Conservation (phyloP, 2,329 filamentous ascomycete genomes). For the Colletotrichum trifolii region DNA sequence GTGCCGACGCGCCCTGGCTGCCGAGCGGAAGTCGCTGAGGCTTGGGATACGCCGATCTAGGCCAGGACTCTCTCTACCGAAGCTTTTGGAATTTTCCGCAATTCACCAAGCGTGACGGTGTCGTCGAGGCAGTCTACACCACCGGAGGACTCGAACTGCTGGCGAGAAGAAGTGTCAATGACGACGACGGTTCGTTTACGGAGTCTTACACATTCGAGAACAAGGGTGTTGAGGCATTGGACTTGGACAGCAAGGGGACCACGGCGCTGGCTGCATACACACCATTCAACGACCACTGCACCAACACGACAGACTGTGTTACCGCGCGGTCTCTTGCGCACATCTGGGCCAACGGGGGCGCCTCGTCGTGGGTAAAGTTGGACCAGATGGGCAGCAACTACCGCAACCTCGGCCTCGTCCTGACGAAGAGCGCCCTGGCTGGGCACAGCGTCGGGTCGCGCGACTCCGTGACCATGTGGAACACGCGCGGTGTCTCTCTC, state of each 20-base stretch:
- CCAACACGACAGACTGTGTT: conserved; percentile 28
- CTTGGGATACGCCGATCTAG: conserved; percentile 26
- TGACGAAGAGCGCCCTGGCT: conserved; percentile 21
- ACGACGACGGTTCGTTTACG: neutral
- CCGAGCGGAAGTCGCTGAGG: conserved; percentile 31
- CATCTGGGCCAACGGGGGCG: conserved; percentile 23
- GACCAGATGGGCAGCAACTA: conserved; percentile 27
- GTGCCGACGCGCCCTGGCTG: conserved; percentile 28
- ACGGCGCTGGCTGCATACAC: conserved; percentile 21
- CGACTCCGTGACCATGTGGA: conserved; percentile 16
- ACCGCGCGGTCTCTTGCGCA: conserved; percentile 19
- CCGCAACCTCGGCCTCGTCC: conserved; percentile 24
- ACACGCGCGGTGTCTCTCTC: conserved; percentile 26
- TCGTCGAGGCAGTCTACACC: neutral
- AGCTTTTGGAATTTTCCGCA: conserved; percentile 22
- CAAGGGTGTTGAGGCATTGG: conserved; percentile 7
- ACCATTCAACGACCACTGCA: conserved; percentile 34
- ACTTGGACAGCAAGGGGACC: conserved; percentile 7
- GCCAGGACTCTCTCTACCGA: conserved; percentile 11
- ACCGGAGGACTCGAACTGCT: neutral
- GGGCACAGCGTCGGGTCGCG: conserved; percentile 34
- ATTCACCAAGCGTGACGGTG: neutral
- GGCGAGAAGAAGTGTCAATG: conserved; percentile 2
- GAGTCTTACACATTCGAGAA: conserved; percentile 32
- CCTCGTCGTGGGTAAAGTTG: conserved; percentile 29